Evolutionary conservation across 441 rosid species (phyloP), one percentile per base, ranked within the genome.

Genomic region (Eruca vesicaria): DNA sequence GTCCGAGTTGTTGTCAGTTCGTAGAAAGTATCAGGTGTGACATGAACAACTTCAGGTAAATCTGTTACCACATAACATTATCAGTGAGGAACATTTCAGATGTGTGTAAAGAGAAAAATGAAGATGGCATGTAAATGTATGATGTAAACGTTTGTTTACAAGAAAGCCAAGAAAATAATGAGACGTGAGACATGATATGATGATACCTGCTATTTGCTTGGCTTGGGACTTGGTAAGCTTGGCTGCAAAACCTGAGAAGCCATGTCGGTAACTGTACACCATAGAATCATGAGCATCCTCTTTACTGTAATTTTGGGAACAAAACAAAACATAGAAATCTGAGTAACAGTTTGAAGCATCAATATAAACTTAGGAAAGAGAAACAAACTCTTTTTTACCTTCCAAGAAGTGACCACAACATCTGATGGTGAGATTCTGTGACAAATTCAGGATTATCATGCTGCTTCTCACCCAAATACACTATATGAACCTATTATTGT

Each of bases 221-320:
- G 89, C 93, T 64, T 83, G 86, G 12, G 80, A 72, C 55, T 80
- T 66, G 63, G 86, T 84, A 6, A 88, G 79, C 74, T 81, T 88
- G 18, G 90, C 90, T 5, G 89, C 91, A 52, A 86, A 86, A 19
- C 93, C 86, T 18, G 87, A 88, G 76, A 90, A 88, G 50, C 93
- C 93, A 78, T 86, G 89, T 73, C 81, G 83, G 29, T 86, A 83
- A 76, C 89, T 88, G 64, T 88, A 81, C 18, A 90, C 78, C 75
- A 88, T 77, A 16, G 92, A 90, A 58, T 67, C 68, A 73, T 74
- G 76, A 35, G 87, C 90, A 18, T 84, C 88, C 68, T 85, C 86
- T 68, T 82, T 76, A 76, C 92, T 90, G 82, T 55, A 63, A 33
- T 50, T 11, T 16, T 50, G 12, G 23, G 56, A 50, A 50, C 56